Evolutionary conservation across 208 protist species (phyloP).

Genomic region (Leptomonas seymouri): DNA sequence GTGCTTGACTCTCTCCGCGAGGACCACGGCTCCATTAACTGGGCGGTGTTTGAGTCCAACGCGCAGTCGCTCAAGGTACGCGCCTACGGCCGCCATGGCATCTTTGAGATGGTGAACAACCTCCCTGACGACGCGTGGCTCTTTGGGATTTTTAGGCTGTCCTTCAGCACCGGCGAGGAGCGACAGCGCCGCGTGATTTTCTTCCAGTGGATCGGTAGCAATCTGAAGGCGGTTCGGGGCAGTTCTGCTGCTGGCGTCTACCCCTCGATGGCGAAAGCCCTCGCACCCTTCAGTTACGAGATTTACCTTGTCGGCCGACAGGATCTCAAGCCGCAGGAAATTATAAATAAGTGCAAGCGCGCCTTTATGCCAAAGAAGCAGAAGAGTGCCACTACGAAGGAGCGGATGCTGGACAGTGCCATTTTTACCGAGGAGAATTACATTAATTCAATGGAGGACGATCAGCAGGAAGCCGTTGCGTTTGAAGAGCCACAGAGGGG

Average conservation of each 20-base stretch:
- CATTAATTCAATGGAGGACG: conserved; percentile 36
- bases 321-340: conserved; percentile 65
- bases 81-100: conserved; percentile 63
- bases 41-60: conserved; percentile 73
- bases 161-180: conserved; percentile 47
- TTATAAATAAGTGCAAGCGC: conserved; percentile 74
- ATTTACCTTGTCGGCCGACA: conserved; percentile 72
- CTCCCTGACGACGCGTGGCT: conserved; percentile 76
- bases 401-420: conserved; percentile 18
- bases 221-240: conserved; percentile 51
- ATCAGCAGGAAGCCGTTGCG: conserved; percentile 22
- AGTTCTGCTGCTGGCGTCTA: conserved; percentile 39
- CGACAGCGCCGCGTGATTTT: conserved; percentile 66
- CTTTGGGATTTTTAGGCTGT: conserved; percentile 83
- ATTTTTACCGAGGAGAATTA: conserved; percentile 70
- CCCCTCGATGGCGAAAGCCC: conserved; percentile 61
- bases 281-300: conserved; percentile 70
- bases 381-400: conserved; percentile 8
- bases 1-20: conserved; percentile 64
- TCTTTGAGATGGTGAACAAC: conserved; percentile 79
- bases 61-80: conserved; percentile 42
- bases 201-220: conserved; percentile 87
- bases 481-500: conserved; percentile 10
- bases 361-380: conserved; percentile 43
- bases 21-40: conserved; percentile 81